These are phyloP conservation scores for Paracoccidioides brasiliensis DNA, from an alignment of 2,329 filamentous ascomycete species.

Conservation along the genomic window DNA sequence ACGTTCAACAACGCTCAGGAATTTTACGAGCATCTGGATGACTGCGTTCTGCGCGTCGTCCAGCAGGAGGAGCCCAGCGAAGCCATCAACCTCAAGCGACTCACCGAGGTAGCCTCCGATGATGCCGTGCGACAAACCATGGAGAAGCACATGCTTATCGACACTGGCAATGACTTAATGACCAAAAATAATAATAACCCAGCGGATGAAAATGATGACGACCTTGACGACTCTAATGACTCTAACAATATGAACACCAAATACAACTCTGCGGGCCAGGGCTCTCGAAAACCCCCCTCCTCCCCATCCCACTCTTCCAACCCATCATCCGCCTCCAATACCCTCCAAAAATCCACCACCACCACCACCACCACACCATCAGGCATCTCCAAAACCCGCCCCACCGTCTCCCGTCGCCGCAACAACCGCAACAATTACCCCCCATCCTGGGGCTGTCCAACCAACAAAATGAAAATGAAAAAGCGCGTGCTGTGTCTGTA, in stretches of 20 bases:
- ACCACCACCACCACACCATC: conserved; percentile 53
- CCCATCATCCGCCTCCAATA: conserved; percentile 20
- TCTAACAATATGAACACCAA: conserved; percentile 16
- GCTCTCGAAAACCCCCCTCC: conserved; percentile 16
- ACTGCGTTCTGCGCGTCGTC: conserved; percentile 52
- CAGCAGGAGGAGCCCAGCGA: conserved; percentile 46
- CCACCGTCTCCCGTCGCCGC: conserved; percentile 49
- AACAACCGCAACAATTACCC: conserved; percentile 93
- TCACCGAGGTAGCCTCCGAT: conserved; percentile 48
- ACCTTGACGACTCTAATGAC: conserved; percentile 6
- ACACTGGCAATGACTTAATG: conserved; percentile 34
- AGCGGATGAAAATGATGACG: conserved; percentile 37
- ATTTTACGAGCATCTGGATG: conserved; percentile 89
- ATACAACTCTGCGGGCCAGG: conserved; percentile 38
- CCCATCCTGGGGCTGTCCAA: conserved; percentile 80
- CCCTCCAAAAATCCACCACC: conserved; percentile 31
- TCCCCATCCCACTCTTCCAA: neutral
- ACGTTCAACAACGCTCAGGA: conserved; percentile 82
- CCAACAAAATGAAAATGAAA: conserved; percentile 95
- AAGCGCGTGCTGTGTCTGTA: conserved; percentile 91
- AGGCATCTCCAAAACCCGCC: conserved; percentile 66
- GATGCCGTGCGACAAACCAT: conserved; percentile 44
- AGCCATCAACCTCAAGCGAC: conserved; percentile 43
- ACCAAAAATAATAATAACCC: conserved; percentile 44
- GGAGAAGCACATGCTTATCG: conserved; percentile 43